Conservation (phyloP, 768 basidiomycete genomes). For the Mycena epipterygia region DNA sequence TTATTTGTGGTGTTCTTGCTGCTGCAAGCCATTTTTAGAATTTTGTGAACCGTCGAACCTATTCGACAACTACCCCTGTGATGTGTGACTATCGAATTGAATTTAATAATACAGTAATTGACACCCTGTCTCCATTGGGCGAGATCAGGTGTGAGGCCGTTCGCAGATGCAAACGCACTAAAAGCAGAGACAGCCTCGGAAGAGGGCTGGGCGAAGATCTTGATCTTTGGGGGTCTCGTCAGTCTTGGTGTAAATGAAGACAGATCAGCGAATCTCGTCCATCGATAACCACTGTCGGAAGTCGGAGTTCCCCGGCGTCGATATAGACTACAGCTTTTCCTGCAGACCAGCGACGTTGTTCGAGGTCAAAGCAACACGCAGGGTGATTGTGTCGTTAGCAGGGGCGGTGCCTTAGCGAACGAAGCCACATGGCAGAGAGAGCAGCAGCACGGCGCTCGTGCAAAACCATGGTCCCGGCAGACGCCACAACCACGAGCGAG, state of each 20-base stretch:
- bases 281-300: conserved; percentile 46
- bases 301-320: conserved; percentile 41
- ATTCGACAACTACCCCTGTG: too few relatives aligned
- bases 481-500: conserved; percentile 8
- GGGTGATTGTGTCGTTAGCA: conserved; percentile 33
- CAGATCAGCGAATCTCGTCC: conserved; percentile 41
- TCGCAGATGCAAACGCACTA: conserved; percentile 30
- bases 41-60: too few relatives aligned
- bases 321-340: conserved; percentile 44
- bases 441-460: conserved; percentile 27
- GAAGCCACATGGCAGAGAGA: conserved; percentile 43
- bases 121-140: conserved; percentile 23
- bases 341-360: conserved; percentile 45
- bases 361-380: conserved; percentile 48
- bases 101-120: conserved; percentile 35
- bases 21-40: too few relatives aligned
- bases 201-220: conserved; percentile 36
- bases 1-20: too few relatives aligned
- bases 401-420: conserved; percentile 32
- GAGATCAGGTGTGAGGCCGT: conserved; percentile 32
- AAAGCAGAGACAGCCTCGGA: conserved; percentile 33
- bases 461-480: conserved; percentile 18
- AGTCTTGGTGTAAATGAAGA: neutral
- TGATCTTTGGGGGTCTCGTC: conserved; percentile 33
- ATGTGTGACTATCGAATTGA: too few relatives aligned